phyloP scores from a whole-genome alignment of 768 basidiomycete species.

The Hypholoma sublateritium region DNA sequence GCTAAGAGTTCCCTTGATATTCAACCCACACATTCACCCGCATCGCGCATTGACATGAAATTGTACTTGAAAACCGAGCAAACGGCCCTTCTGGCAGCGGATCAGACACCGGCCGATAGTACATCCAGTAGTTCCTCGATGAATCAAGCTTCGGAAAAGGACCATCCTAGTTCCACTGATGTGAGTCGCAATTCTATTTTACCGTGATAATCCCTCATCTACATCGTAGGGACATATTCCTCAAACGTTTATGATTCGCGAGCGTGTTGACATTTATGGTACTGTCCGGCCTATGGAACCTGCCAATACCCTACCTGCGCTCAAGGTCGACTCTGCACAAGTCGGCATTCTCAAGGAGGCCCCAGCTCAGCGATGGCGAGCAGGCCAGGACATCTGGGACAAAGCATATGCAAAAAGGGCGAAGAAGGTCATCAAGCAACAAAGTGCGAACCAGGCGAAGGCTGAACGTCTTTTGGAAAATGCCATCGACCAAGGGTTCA shows the following conservation, averaged over 20 bases:
- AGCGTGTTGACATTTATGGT: constrained; percentile 68
- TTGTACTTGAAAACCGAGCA: constrained; percentile 30
- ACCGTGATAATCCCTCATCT: background rate
- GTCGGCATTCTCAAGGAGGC: constrained; percentile 77
- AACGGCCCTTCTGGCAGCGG: constrained; percentile 24
- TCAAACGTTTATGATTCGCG: constrained; percentile 57
- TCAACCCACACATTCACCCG: background rate
- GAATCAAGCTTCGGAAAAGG: background rate
- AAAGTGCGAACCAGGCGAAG: constrained; percentile 44
- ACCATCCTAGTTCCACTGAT: background rate
- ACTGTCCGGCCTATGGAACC: constrained; percentile 64
- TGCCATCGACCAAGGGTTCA: constrained; percentile 47
- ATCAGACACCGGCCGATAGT: constrained; percentile 20
- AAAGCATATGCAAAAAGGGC: constrained; percentile 43
- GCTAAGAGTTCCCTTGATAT: background rate
- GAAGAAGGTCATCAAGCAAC: constrained; percentile 39
- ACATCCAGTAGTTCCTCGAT: background rate
- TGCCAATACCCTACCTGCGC: constrained; percentile 47
- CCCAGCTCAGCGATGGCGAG: constrained; percentile 64
- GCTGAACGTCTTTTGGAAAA: constrained; percentile 42
- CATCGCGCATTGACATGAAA: constrained; percentile 18
- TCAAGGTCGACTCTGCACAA: constrained; percentile 51
- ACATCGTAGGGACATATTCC: constrained; percentile 21
- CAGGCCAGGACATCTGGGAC: constrained; percentile 65
- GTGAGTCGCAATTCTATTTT: background rate